Evolutionary conservation across 306 rosid genomes (phyloP), one percentile per base, ranked within the genome.

Genomic region (Notholithocarpus densiflorus): DNA sequence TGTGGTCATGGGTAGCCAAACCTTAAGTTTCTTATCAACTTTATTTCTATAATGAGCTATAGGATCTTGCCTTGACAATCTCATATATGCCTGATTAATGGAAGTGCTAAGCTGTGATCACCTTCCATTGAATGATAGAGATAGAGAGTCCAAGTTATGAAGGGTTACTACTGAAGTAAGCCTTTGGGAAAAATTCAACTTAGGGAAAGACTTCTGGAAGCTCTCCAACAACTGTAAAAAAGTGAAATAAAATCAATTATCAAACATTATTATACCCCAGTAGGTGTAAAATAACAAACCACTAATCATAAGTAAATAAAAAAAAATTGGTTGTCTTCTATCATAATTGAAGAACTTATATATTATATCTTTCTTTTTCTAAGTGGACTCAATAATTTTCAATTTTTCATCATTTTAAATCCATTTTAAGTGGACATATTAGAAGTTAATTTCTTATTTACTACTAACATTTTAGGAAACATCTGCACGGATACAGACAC

Each of bases 171-270:
- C 45, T 40, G 45, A 40, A 40, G 45, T 2, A 8, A 40, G 45
- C 12, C 45, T 40, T 40, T 8, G 45, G 45, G 45, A 8, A 40
- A 40, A 94, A 1, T 61, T 81, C 75, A 88, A 59, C 6, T 23
- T 26, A 37, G 97, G 98, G 61, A 94, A 92, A 64, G 90, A 84
- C 88, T 76, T 73, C 73, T 92, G 69, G 68, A 94, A 94, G 83
- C 85, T 31, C 77, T 90, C 92, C 90, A 87, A 77, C 81, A 92
- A 82, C 98, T 94, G 90, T 53, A 45, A 43, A 72, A 40, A 40
- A 19, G 11, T 19, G 1, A 68, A 68, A 27, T 5, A 34, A 75
- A 80, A 62, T 32, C 3, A 57, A 77, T 29, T 3, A 68, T 78
- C 59, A 70, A 62, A 77, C 69, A 65, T 76, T 26, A 73, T 76